A percentile compares a stretch with the other conserved stretches of the same genome.
Conservation (phyloP, 2,329 filamentous ascomycete genomes). For the Calonectria honghensis region DNA sequence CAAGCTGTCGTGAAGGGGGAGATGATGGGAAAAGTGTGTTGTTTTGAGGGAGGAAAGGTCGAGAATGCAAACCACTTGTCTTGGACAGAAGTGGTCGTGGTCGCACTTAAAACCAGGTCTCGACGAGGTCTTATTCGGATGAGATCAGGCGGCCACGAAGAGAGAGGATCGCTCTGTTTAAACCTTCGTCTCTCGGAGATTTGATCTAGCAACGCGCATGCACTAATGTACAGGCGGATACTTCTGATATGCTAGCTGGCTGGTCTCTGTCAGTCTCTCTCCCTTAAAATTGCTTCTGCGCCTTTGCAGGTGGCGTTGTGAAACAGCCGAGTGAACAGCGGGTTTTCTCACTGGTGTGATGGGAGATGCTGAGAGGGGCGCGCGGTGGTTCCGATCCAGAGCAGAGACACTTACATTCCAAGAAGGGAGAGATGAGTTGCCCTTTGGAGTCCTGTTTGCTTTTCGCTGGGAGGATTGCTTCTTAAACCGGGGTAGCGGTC, state of each 20-base stretch:
- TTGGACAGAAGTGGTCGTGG: constrained; percentile 59
- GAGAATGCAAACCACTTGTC: constrained; percentile 63
- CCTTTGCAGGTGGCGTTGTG: constrained; percentile 59
- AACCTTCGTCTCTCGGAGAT: constrained; percentile 61
- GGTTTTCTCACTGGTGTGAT: constrained; percentile 59
- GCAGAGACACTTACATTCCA: constrained; percentile 63
- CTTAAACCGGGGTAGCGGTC: constrained; percentile 50
- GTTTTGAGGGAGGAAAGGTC: constrained; percentile 53
- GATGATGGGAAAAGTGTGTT: constrained; percentile 59
- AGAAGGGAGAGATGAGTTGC: constrained; percentile 56
- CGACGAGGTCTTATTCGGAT: constrained; percentile 61
- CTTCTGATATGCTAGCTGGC: constrained; percentile 56
- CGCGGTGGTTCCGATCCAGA: constrained; percentile 60
- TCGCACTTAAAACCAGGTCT: constrained; percentile 61
- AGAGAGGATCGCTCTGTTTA: constrained; percentile 55
- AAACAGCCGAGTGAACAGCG: constrained; percentile 59
- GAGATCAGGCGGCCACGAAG: constrained; percentile 54
- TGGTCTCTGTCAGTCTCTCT: constrained; percentile 57
- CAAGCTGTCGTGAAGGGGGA: constrained; percentile 66
- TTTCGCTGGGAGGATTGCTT: constrained; percentile 40
- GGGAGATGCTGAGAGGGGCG: constrained; percentile 58
- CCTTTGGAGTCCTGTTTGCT: constrained; percentile 47
- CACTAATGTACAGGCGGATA: constrained; percentile 57
- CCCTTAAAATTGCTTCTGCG: constrained; percentile 59
- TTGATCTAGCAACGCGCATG: constrained; percentile 60